A percentile compares a stretch with the other conserved stretches of the same genome.
phyloP scores from a whole-genome alignment of 192 early-diverging fungal genomes.

The Coemansia sp. region DNA sequence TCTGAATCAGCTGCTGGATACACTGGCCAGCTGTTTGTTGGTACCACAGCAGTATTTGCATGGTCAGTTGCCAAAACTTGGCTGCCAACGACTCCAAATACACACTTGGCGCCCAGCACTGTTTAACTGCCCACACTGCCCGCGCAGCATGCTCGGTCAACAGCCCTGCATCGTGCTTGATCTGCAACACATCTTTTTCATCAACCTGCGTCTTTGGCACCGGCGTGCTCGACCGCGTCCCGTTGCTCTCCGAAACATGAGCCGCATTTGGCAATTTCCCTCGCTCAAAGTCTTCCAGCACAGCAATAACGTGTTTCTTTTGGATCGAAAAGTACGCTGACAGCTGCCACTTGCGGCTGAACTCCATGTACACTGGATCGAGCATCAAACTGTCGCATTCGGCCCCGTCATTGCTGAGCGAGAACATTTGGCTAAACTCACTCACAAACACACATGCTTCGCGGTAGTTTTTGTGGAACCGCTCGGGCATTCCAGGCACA shows the following conservation, averaged over 20 bases:
- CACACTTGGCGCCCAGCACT: slow-evolving; percentile 35
- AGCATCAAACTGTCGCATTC: not conserved
- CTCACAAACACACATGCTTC: slow-evolving; percentile 17
- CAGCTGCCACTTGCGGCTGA: slow-evolving; percentile 48
- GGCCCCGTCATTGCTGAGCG: not conserved
- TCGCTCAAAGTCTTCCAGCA: slow-evolving; percentile 11
- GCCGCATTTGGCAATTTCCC: no score
- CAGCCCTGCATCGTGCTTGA: slow-evolving; percentile 6
- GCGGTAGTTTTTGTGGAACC: slow-evolving; percentile 42
- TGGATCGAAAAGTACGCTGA: slow-evolving; percentile 46
- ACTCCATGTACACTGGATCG: slow-evolving; percentile 27
- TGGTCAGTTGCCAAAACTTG: slow-evolving; percentile 42
- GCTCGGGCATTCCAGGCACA: slow-evolving; percentile 45
- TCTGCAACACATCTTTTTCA: slow-evolving; percentile 5
- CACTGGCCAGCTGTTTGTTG: slow-evolving; percentile 7
- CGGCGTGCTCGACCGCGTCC: not conserved
- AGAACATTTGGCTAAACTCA: slow-evolving; percentile 25
- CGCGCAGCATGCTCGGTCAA: slow-evolving; percentile 17
- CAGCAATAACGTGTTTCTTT: slow-evolving; percentile 25
- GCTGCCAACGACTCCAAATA: slow-evolving; percentile 32
- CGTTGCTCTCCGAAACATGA: not conserved
- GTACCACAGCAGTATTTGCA: slow-evolving; percentile 38
- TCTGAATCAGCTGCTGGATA: slow-evolving; percentile 15
- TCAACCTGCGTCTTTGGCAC: not conserved
- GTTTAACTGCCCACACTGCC: slow-evolving; percentile 23